These are phyloP conservation scores for Cladochytrium replicatum DNA, from an alignment of 192 early-diverging fungal genomes.

Conservation along the genomic window DNA sequence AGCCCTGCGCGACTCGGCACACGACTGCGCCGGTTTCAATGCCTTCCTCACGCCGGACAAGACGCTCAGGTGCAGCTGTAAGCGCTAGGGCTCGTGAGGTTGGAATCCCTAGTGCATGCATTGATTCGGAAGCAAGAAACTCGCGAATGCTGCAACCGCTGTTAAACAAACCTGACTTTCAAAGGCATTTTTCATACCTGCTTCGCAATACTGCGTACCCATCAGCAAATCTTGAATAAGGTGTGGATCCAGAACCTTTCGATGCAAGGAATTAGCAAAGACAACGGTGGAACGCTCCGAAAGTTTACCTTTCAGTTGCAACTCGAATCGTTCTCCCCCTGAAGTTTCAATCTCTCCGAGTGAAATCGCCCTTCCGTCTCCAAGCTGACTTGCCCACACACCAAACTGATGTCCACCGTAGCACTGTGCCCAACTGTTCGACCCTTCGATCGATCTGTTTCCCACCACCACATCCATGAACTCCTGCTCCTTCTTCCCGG, in stretches of 20 bases:
- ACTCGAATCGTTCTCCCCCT: slow-evolving; percentile 53
- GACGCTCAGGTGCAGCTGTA: slow-evolving; percentile 43
- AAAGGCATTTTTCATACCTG: too few relatives aligned
- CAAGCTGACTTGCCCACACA: too few relatives aligned
- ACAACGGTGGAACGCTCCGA: too few relatives aligned
- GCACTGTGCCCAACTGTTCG: too few relatives aligned
- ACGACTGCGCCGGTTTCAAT: slow-evolving; percentile 69
- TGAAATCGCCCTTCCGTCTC: slow-evolving; percentile 78
- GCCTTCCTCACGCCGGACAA: slow-evolving; percentile 53
- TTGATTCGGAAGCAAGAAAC: slow-evolving; percentile 64
- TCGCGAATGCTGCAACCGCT: slow-evolving; percentile 81
- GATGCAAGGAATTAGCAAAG: too few relatives aligned
- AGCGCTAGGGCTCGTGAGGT: slow-evolving; percentile 69
- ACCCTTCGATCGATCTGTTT: too few relatives aligned
- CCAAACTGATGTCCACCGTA: too few relatives aligned
- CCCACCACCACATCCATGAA: too few relatives aligned
- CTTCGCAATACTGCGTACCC: slow-evolving; percentile 81
- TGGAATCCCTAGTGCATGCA: slow-evolving; percentile 62
- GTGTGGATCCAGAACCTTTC: slow-evolving; percentile 72
- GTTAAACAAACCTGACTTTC: too few relatives aligned
- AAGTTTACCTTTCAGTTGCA: slow-evolving; percentile 87
- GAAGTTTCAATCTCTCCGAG: slow-evolving; percentile 53
- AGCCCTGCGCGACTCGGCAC: slow-evolving; percentile 50
- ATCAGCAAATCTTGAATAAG: slow-evolving; percentile 79
- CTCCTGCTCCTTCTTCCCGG: too few relatives aligned